Evolutionary conservation across 2,329 filamentous ascomycete genomes (phyloP).

Genomic region (Colletotrichum destructivum): DNA sequence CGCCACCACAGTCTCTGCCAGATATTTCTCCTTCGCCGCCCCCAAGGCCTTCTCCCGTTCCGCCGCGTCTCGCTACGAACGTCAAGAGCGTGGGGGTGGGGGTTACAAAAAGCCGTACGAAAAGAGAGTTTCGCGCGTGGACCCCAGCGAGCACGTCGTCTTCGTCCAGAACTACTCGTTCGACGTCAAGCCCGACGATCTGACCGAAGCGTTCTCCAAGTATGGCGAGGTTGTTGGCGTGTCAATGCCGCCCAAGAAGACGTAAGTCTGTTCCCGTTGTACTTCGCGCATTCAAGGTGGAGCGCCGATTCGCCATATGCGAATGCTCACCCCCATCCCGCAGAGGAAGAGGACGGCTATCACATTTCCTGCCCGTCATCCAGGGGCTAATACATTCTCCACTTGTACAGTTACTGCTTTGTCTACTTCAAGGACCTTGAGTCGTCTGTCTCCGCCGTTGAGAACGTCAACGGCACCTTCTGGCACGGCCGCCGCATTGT

Average conservation of each 20-base stretch:
- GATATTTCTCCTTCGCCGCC: conserved; percentile 22
- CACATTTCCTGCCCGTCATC: rapidly evolving
- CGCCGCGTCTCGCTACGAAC: conserved; percentile 13
- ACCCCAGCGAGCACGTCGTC: conserved; percentile 50
- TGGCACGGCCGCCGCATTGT: conserved; percentile 43
- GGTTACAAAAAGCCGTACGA: conserved; percentile 46
- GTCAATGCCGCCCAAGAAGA: conserved; percentile 18
- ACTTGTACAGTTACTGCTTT: conserved; percentile 28
- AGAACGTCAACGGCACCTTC: conserved; percentile 41
- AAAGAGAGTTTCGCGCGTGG: not conserved
- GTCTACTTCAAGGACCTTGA: conserved; percentile 31
- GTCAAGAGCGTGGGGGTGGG: not conserved
- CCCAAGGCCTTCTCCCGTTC: conserved; percentile 36
- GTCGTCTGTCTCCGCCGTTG: conserved; percentile 12
- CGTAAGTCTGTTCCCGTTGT: conserved; percentile 7
- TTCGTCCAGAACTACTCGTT: conserved; percentile 81
- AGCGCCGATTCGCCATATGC: no score
- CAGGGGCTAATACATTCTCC: not conserved
- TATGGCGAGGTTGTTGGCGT: conserved; percentile 49
- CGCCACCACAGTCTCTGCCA: conserved; percentile 4
- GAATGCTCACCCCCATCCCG: not conserved
- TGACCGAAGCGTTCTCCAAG: conserved; percentile 71
- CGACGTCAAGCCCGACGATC: conserved; percentile 73
- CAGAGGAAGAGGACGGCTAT: not conserved
- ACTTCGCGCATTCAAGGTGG: not conserved